phyloP scores from a whole-genome alignment of 1,139 yeast genomes.

The Saccharomyces hybrid region DNA sequence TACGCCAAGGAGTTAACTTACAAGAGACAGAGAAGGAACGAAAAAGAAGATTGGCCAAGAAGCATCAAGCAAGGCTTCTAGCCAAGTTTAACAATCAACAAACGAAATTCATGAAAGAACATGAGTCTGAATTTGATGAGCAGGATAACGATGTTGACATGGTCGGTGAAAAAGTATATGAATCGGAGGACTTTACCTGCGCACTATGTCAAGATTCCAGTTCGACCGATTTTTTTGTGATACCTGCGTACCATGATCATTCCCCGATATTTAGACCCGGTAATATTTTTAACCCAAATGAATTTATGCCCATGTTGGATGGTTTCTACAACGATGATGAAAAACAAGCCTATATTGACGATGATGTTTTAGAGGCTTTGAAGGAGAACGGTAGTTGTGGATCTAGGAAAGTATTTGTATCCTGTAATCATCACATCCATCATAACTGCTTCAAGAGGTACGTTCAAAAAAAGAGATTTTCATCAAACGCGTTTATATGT shows the following conservation, averaged over 20 bases:
- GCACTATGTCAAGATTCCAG: constrained; percentile 62
- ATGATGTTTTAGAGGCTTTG: constrained; percentile 12
- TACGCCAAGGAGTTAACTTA: constrained; percentile 39
- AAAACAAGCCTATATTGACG: constrained; percentile 15
- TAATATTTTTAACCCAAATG: constrained; percentile 23
- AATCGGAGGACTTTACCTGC: constrained; percentile 38
- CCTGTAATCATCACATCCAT: constrained; percentile 71
- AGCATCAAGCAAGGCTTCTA: constrained; percentile 60
- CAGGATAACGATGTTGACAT: constrained; percentile 38
- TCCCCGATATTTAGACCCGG: constrained; percentile 37
- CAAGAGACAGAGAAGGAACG: constrained; percentile 47
- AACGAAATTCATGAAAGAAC: constrained; percentile 52
- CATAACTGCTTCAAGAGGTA: constrained; percentile 42
- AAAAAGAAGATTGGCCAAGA: constrained; percentile 51
- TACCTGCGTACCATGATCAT: constrained; percentile 38
- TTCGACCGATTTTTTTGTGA: constrained; percentile 43
- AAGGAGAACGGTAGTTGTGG: constrained; percentile 28
- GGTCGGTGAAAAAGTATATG: constrained; percentile 31
- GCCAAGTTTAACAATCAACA: constrained; percentile 79
- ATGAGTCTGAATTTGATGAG: constrained; percentile 30
- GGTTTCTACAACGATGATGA: constrained; percentile 25
- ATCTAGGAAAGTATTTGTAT: constrained; percentile 38
- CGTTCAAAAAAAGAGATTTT: constrained; percentile 31
- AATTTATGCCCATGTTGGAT: constrained; percentile 24
- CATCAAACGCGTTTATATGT: constrained; percentile 38